These are phyloP conservation scores for Nymphaea colorata DNA, from an alignment of 164 flowering plant genomes.

Conservation along the genomic window DNA sequence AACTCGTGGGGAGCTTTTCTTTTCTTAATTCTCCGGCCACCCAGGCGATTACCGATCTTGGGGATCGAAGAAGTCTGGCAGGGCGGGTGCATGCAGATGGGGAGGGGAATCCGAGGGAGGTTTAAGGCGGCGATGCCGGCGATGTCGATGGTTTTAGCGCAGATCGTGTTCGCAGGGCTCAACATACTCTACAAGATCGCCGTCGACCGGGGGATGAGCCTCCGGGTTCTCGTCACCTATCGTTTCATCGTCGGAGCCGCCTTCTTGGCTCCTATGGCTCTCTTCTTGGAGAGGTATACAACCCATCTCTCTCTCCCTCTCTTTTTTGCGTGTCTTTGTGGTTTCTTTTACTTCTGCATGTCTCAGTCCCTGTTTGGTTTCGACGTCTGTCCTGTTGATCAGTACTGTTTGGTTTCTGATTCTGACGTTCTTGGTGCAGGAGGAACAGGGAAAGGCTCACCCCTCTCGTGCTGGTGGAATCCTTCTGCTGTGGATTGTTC, in stretches of 20 bases:
- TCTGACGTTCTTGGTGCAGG: constrained; percentile 15
- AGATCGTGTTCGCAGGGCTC: constrained; percentile 27
- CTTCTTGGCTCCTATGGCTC: constrained; percentile 43
- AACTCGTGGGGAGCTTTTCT: too few relatives aligned
- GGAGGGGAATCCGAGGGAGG: constrained; percentile 14
- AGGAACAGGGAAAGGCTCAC: constrained; percentile 43
- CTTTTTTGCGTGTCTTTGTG: too few relatives aligned
- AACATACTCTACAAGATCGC: constrained; percentile 49
- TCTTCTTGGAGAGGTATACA: constrained; percentile 42
- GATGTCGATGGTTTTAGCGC: constrained; percentile 40
- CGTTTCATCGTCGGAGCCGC: constrained; percentile 43
- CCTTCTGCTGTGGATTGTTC: constrained; percentile 44
- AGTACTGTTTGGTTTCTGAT: too few relatives aligned
- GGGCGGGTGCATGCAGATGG: too few relatives aligned
- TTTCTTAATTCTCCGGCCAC: too few relatives aligned
- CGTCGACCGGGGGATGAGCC: constrained; percentile 40
- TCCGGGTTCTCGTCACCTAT: constrained; percentile 46
- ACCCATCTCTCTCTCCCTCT: too few relatives aligned
- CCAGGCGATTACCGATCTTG: too few relatives aligned
- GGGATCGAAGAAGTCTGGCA: too few relatives aligned
- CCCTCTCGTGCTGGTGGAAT: constrained; percentile 31
- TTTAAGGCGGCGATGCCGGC: constrained; percentile 24
- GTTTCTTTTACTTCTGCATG: too few relatives aligned
- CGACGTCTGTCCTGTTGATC: too few relatives aligned
- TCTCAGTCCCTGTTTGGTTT: too few relatives aligned